A percentile compares a stretch with the other conserved stretches of the same genome.
phyloP scores from a whole-genome alignment of 1,139 yeast species.

The Hansenula sp. region DNA sequence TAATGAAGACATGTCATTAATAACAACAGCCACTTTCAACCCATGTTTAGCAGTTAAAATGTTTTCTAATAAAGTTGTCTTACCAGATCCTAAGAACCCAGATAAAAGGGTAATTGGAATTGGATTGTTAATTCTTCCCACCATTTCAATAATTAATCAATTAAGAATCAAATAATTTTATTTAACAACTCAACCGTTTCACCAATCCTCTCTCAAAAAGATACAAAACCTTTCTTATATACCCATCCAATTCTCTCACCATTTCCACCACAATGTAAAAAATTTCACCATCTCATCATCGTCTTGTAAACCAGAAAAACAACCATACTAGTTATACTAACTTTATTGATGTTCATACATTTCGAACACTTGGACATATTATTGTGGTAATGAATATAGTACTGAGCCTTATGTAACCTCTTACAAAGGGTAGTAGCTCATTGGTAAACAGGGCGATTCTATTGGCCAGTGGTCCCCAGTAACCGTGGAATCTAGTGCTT shows the following conservation, averaged over 20 bases:
- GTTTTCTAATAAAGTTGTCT: conserved; percentile 40
- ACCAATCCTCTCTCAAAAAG: too few species aligned
- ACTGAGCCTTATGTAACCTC: too few species aligned
- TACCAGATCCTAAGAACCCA: conserved; percentile 43
- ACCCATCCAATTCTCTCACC: too few species aligned
- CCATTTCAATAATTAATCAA: background rate
- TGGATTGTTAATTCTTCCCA: conserved; percentile 13
- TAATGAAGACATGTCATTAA: conserved; percentile 35
- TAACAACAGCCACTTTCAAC: conserved; percentile 38
- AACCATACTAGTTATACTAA: conserved; percentile 1
- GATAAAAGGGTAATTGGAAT: conserved; percentile 41
- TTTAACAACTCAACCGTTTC: too few species aligned
- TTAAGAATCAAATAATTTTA: too few species aligned
- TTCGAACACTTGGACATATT: too few species aligned
- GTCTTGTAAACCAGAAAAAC: too few species aligned
- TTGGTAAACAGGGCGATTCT: background rate
- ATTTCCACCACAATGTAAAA: background rate
- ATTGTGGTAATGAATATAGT: too few species aligned
- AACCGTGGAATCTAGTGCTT: too few species aligned
- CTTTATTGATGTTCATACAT: too few species aligned
- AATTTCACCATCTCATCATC: too few species aligned
- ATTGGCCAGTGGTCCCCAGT: too few species aligned
- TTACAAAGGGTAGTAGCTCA: background rate
- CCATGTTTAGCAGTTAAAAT: conserved; percentile 38
- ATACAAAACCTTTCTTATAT: background rate